Percentiles rank a stretch among this genome's conserved stretches.
Evolutionary conservation across 805 yeast species (phyloP).

Genomic region (Starmerella bombi): DNA sequence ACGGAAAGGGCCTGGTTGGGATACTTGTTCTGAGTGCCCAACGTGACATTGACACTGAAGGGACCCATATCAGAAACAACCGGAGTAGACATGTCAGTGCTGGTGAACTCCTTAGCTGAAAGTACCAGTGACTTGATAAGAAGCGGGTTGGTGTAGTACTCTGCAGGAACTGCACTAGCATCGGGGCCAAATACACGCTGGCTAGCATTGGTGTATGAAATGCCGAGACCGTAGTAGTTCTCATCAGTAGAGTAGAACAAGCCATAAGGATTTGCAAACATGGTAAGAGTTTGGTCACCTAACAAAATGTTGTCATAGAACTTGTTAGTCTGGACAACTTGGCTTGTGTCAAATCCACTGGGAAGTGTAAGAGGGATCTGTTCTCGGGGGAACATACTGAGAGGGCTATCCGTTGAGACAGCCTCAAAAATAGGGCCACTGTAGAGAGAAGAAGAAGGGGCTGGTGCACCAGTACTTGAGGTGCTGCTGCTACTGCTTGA

Average conservation of each 20-base stretch:
- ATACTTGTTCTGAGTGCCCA: constrained; percentile 24
- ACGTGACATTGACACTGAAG: constrained; percentile 38
- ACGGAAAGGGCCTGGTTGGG: constrained; percentile 24
- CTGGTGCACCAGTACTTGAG: constrained; percentile 9
- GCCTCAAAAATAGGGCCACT: constrained; percentile 37
- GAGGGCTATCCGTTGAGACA: constrained; percentile 36
- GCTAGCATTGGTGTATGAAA: constrained; percentile 40
- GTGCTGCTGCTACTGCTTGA: constrained; percentile 6
- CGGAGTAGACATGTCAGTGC: constrained; percentile 21
- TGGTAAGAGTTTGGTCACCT: constrained; percentile 40
- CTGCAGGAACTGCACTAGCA: constrained; percentile 30
- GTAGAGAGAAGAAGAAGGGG: constrained; percentile 20
- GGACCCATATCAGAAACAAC: constrained; percentile 35
- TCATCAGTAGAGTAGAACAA: constrained; percentile 39
- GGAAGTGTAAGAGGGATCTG: constrained; percentile 37
- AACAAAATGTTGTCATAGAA: constrained; percentile 56
- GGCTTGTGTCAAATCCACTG: constrained; percentile 34
- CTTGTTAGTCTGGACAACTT: constrained; percentile 57
- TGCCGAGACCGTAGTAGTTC: constrained; percentile 44
- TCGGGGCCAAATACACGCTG: constrained; percentile 38
- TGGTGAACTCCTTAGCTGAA: constrained; percentile 39
- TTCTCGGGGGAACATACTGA: constrained; percentile 35
- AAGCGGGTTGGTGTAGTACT: constrained; percentile 45
- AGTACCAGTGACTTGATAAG: constrained; percentile 42
- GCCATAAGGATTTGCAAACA: constrained; percentile 56